These are phyloP conservation scores for Corniculantispora saksenae DNA, from an alignment of 2,329 filamentous ascomycete genomes.

Conservation along the genomic window DNA sequence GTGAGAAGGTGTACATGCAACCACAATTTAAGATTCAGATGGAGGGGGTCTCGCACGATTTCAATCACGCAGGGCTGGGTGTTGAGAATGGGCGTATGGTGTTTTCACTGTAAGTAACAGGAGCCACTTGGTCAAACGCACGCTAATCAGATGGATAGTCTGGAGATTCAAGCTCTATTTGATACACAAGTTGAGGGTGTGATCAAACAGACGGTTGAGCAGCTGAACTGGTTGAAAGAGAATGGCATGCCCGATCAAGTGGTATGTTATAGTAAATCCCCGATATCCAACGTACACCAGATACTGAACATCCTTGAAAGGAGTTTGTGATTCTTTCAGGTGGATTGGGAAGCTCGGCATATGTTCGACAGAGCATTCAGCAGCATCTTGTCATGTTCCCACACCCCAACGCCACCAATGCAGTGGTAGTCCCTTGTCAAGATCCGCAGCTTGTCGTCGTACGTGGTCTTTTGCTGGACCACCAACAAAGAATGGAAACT, in stretches of 20 bases:
- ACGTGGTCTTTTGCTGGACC: constrained; percentile 53
- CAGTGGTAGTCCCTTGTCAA: constrained; percentile 44
- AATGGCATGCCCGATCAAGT: constrained; percentile 36
- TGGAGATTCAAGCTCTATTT: constrained; percentile 46
- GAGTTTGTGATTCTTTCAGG: constrained; percentile 47
- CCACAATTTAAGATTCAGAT: constrained; percentile 43
- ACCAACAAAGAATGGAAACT: constrained; percentile 48
- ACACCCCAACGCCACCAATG: constrained; percentile 37
- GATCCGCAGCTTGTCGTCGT: constrained; percentile 58
- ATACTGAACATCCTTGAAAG: constrained; percentile 26
- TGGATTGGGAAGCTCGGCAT: constrained; percentile 47
- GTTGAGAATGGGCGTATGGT: constrained; percentile 44
- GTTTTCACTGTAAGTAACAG: constrained; percentile 37
- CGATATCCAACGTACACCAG: no score
- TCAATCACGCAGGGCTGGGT: constrained; percentile 37
- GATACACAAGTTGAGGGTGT: constrained; percentile 44
- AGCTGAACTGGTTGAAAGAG: constrained; percentile 41
- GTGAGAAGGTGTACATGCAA: constrained; percentile 44
- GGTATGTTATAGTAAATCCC: constrained; percentile 26
- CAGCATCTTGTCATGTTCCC: constrained; percentile 34
- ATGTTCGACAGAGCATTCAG: constrained; percentile 45
- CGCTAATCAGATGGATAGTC: constrained; percentile 28
- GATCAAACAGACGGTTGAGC: constrained; percentile 39
- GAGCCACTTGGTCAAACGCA: not conserved
- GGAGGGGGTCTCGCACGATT: constrained; percentile 44